Evolutionary conservation across 768 basidiomycete genomes (phyloP), one percentile per base, ranked within the genome.

Genomic region (Leccinum boreale): DNA sequence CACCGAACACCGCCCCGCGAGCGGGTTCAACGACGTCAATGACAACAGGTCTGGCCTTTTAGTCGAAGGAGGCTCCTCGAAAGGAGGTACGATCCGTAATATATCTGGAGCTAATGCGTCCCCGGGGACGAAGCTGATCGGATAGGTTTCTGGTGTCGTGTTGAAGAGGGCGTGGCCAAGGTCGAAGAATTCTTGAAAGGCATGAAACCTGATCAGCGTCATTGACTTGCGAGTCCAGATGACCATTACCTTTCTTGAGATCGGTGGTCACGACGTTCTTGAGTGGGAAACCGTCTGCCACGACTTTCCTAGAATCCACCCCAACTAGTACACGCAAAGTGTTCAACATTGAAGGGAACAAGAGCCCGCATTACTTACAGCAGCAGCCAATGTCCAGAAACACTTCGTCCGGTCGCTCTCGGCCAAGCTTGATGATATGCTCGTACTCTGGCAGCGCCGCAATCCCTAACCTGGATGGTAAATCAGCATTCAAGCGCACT

Each of bases 151-250:
- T 0, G 79, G 77, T 0, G 79, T 82, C 2, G 81, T 78, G 44
- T 69, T 79, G 75, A 87, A 90, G 17, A 89, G 74, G 29, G 80
- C 76, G 56, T 88, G 85, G 1, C 85, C 85, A 7, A 80, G 68
- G 2, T 81, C 73, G 79, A 82, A 83, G 58, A 82, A 87, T 3
- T 70, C 86, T 86, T 47, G 19, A 45, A 36, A 21, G 23, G 26
- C 5, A 28, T 36, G 5, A 53, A 15, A 4, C 1, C 42, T 4
- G 12, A 24, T 17, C 11, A 19, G 29, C 6, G 33, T 10, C 7
- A 4, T 39, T 33, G 23, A 11, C 24, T 26, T 17, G 15, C 5
- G 21, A 54, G 44, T 3, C 14, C 23, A 5, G 3, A 45, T 31
- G 10, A 42, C 29, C 5, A 12, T 53, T 49, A 75, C 81, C 77